Base-by-base conservation (phyloP, 768 basidiomycete genomes). In the Auricularia cornea region DNA sequence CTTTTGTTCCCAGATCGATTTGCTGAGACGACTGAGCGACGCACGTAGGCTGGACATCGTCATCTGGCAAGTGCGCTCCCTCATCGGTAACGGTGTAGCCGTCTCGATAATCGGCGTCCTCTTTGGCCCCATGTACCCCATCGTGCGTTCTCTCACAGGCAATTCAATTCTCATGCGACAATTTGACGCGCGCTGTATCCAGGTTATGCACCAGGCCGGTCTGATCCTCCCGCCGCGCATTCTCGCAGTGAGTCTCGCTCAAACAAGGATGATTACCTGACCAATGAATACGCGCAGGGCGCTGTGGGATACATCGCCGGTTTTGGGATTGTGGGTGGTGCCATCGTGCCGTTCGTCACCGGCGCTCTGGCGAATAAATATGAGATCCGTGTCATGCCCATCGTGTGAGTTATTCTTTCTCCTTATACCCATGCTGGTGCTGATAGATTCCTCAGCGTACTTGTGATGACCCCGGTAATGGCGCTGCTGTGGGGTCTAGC, bases 91-190 rank as follows among this genome's bases (percentile, higher is more conserved):
- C 66, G 89, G 83, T 2, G 77, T 90, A 3, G 83, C 85, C 0
- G 79, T 90, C 28, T 80, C 86, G 2, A 66, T 89, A 56, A 74
- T 89, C 18, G 90, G 89, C 20, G 59, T 90, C 10, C 72, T 90
- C 28, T 76, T 92, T n/a, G 90, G 88, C 0, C 89, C 88, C 2
- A 83, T 90, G 76, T 90, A 87, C 69, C 88, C 87, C 1, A 82
- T 89, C 23, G 69, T 72, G 48, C 35, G 35, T 8, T 10, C 35
- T 38, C 16, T 38, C 35, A 8, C 35, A n/a, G n/a, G n/a, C n/a
- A n/a, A n/a, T n/a, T n/a, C n/a, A n/a, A n/a, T n/a, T n/a, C n/a
- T n/a, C n/a, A n/a, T n/a, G n/a, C n/a, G n/a, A n/a, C n/a, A n/a
- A n/a, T n/a, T n/a, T n/a, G n/a, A n/a, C n/a, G n/a, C n/a, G n/a